Evolutionary conservation across 2,329 filamentous ascomycete species (phyloP).

Genomic region (Aquanectria penicillioides): DNA sequence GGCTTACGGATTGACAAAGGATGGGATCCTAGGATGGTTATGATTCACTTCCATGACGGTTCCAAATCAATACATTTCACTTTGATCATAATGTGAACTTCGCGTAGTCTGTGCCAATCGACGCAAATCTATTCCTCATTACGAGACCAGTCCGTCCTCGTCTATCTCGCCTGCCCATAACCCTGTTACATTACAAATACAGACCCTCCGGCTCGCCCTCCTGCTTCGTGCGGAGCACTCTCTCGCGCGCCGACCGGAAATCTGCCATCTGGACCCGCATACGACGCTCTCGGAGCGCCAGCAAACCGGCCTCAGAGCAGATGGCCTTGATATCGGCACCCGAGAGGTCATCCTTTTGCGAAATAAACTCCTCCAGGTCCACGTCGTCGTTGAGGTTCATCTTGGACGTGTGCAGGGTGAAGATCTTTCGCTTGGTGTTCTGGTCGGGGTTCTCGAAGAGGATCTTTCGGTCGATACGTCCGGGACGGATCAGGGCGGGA

Average conservation of each 20-base stretch:
- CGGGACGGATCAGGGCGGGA: constrained; percentile 93
- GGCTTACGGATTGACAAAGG: not conserved
- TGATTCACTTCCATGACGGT: constrained; percentile 2
- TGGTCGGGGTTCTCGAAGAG: constrained; percentile 76
- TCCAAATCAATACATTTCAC: no score
- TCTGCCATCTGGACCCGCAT: constrained; percentile 99
- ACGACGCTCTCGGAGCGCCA: constrained; percentile 91
- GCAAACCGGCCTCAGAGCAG: constrained; percentile 94
- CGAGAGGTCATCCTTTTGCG: constrained; percentile 95
- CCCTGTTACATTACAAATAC: constrained; percentile 81
- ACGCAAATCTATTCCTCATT: constrained; percentile 35
- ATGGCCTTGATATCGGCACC: constrained; percentile 99
- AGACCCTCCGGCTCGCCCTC: constrained; percentile 98
- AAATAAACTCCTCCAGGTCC: constrained; percentile 98
- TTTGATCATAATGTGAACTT: no score
- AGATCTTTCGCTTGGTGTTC: constrained; percentile 97
- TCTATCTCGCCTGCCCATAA: constrained; percentile 35
- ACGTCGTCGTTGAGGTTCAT: constrained; percentile 97
- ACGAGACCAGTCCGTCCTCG: no score
- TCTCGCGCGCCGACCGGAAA: constrained; percentile 90
- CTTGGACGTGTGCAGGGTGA: constrained; percentile 97
- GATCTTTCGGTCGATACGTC: constrained; percentile 98
- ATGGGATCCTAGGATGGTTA: not conserved
- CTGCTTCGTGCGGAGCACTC: constrained; percentile 97
- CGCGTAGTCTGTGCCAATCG: constrained; percentile 6